These are phyloP conservation scores for Aquilaria agallochum DNA, from an alignment of 441 rosid genomes.

Conservation along the genomic window DNA sequence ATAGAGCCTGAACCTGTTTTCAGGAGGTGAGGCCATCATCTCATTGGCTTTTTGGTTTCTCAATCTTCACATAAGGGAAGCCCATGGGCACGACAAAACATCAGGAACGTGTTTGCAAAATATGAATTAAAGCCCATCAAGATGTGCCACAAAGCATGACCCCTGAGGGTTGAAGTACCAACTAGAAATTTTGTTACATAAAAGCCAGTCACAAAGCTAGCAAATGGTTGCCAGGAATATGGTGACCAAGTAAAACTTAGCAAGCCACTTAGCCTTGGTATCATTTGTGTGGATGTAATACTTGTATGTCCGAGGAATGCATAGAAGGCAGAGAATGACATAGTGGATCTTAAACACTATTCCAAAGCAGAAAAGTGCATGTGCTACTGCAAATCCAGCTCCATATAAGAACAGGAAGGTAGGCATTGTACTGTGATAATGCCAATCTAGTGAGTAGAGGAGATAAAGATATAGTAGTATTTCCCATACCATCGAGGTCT, in stretches of 20 bases:
- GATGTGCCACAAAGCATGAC: conserved; percentile 87
- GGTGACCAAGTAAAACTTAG: conserved; percentile 64
- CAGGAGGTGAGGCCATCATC: neutral
- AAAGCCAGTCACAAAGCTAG: conserved; percentile 64
- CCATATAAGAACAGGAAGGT: conserved; percentile 85
- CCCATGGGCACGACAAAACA: conserved; percentile 93
- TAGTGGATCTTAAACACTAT: conserved; percentile 88
- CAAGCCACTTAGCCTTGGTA: conserved; percentile 57
- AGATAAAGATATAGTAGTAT: conserved; percentile 89
- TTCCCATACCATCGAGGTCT: conserved; percentile 97
- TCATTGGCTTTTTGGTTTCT: conserved; percentile 73
- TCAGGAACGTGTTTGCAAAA: conserved; percentile 77
- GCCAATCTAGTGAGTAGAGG: conserved; percentile 98
- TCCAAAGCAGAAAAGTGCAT: conserved; percentile 61
- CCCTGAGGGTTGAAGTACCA: conserved; percentile 85
- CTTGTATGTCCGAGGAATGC: conserved; percentile 91
- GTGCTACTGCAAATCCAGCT: conserved; percentile 63
- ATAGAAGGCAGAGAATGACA: conserved; percentile 69
- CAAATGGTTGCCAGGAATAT: conserved; percentile 53
- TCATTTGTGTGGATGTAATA: conserved; percentile 85
- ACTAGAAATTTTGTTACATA: conserved; percentile 49
- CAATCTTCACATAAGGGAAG: conserved; percentile 73
- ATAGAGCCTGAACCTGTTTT: no score
- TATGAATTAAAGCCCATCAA: conserved; percentile 86
- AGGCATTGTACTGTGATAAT: conserved; percentile 91